Base-by-base conservation (phyloP, 2,329 filamentous ascomycete species). In the Hypoxylon sp. region DNA sequence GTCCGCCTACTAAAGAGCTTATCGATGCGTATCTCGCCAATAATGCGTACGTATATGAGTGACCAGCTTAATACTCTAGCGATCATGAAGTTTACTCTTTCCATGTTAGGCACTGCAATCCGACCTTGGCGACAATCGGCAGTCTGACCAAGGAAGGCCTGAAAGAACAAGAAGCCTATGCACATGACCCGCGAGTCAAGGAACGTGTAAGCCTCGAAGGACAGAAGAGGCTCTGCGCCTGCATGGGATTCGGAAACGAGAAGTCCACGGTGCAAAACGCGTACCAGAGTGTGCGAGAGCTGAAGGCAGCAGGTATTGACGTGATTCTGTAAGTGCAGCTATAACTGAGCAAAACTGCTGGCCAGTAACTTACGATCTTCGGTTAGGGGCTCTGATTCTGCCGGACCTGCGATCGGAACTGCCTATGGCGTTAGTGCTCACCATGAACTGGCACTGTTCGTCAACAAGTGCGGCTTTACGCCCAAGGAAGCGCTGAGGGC, bases 121-220 rank as follows among this genome's bases (percentile, higher is more conserved):
- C 71, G 6, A 73, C 71, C 6, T 57, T 74, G 2, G 64, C 59
- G 1, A 48, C 62, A 6, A 56, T 72, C 7, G 71, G 59, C 10
- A 72, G 67, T 17, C 52, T 72, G n/a, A 73, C 71, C 3, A 63
- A 57, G 10, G 66, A 74, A 44, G 72, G 70, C 5, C 50, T 64
- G 43, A 55, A 67, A 6, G 58, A 67, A 19, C 68, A 67, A 41
- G 51, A 68, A 44, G 51, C 4, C 13, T 73, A 67, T 1, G 65
- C 68, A 8, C 56, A 68, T 32, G 71, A 73, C 34, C 58, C 65
- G 11, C 56, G 59, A 22, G 63, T 52, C 6, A 19, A 52, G 22
- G 58, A 58, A 24, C 41, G 52, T 11, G 11, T 66, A 13, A 32
- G 20, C 22, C 19, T 59, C 4, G 43, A 64, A 5, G 22, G 24